Conservation (phyloP, 2,329 filamentous ascomycete species). For the Mollisia scopiformis region DNA sequence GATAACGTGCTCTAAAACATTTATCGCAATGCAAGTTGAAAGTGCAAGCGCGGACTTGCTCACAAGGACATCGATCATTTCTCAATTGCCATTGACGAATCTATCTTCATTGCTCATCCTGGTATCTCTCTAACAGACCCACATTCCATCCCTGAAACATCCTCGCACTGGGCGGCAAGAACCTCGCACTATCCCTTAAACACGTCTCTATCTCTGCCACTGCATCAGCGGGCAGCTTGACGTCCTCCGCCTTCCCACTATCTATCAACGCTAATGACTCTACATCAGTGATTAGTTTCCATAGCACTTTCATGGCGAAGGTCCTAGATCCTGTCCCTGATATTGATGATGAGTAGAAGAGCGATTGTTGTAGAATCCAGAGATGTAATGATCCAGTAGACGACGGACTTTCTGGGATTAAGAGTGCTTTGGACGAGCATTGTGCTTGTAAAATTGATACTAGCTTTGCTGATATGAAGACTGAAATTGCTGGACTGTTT, state of each 20-base stretch:
- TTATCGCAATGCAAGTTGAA: too few relatives aligned
- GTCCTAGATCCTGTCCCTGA: not conserved
- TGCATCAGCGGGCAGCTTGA: slow-evolving; percentile 54
- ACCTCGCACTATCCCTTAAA: slow-evolving; percentile 46
- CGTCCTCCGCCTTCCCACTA: slow-evolving; percentile 51
- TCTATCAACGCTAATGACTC: slow-evolving; percentile 22
- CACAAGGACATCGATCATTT: too few relatives aligned
- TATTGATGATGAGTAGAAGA: slow-evolving; percentile 10
- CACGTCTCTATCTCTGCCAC: slow-evolving; percentile 46
- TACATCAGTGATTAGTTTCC: slow-evolving; percentile 17
- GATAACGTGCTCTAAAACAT: too few relatives aligned
- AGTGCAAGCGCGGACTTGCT: too few relatives aligned
- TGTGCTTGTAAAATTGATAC: slow-evolving; percentile 19
- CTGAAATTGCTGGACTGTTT: slow-evolving; percentile 8
- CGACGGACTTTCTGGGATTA: slow-evolving; percentile 10
- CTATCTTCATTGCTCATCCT: slow-evolving; percentile 40
- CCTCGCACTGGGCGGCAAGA: slow-evolving; percentile 59
- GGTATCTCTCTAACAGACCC: slow-evolving; percentile 61
- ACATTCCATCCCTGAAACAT: slow-evolving; percentile 69
- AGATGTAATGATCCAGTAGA: slow-evolving; percentile 5
- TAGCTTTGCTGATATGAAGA: slow-evolving; percentile 21
- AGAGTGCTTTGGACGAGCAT: slow-evolving; percentile 21
- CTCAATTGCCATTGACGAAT: too few relatives aligned
- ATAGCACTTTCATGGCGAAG: slow-evolving; percentile 29
- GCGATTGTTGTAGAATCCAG: slow-evolving; percentile 13